phyloP scores from a whole-genome alignment of 352 stramenopile species.

The Phytophthora ramorum region DNA sequence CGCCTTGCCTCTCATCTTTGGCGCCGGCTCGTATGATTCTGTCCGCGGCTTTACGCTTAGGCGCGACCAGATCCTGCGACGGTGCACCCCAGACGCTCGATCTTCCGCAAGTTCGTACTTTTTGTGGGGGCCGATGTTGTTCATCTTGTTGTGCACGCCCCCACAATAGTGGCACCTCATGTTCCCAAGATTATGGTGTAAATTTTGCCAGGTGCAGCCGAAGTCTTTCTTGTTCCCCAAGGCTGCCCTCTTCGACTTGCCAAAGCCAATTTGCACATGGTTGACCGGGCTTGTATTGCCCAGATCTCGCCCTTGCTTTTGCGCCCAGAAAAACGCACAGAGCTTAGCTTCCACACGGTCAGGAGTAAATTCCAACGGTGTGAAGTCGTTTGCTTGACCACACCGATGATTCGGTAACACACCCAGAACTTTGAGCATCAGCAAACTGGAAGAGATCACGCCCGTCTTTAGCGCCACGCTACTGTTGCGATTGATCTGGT shows the following conservation, averaged over 20 bases:
- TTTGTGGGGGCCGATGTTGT: conserved; percentile 5
- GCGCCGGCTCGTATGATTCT: too few species aligned
- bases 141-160: neutral
- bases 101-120: too few species aligned
- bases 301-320: conserved; percentile 17
- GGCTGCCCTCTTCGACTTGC: neutral
- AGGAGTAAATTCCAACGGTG: neutral
- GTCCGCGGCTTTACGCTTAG: too few species aligned
- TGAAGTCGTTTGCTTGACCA: neutral
- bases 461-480: neutral
- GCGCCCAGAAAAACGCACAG: conserved; percentile 3
- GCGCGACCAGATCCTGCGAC: too few species aligned
- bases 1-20: too few species aligned
- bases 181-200: neutral
- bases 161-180: conserved; percentile 1
- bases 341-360: neutral
- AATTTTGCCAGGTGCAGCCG: neutral
- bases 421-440: conserved; percentile 11
- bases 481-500: conserved; percentile 4
- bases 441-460: neutral
- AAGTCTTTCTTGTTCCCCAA: neutral
- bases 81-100: too few species aligned
- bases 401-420: conserved; percentile 17
- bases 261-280: neutral
- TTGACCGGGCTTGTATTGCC: neutral